Base-by-base conservation (phyloP, 2,329 filamentous ascomycete genomes). In the Lasiodiplodia hormozganensis region DNA sequence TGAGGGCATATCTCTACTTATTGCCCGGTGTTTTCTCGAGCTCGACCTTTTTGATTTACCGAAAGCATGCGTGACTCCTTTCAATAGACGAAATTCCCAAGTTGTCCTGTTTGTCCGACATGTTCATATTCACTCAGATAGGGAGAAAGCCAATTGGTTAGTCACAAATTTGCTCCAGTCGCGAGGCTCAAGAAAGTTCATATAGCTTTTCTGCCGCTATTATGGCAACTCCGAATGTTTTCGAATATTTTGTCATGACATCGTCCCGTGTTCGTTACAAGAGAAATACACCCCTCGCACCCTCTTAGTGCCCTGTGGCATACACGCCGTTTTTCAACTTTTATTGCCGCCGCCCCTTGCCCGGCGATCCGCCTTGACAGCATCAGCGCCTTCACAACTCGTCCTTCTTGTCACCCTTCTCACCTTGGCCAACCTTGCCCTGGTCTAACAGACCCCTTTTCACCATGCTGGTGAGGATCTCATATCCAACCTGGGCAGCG, bases 401-500 rank as follows among this genome's bases (percentile, higher is more conserved):
- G 11, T 73, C 70, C 65, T 66, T 70, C 34, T 25, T 67, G 28
- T 53, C 66, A 16, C 5, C 65, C 36, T 71, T 67, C 68, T 70
- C 62, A 49, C 68, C 74, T 34, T 60, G 51, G 56, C 43, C 49
- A 53, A 68, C 65, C 68, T 73, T 78, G 40, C 76, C 77, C 66
- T 80, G 76, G 52, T 80, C 81, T 68, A 81, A 79, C 73, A 80
- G 73, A 7, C 83, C 86, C 74, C 80, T 87, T 81, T 88, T 90
- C 7, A 91, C 89, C 81, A 91, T 89, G 70, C 85, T 92, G 49
- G 90, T 96, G 77, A 97, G 79, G n/a, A 97, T 86, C 83, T 97
- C 94, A 77, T 90, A 97, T 0, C 88, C 92, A 49, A 96, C 87
- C 84, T 97, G 93, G 51, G 93, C 93, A 2, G 89, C 94, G 18